These are phyloP conservation scores for Krasilnikovozyma curviuscula DNA, from an alignment of 768 basidiomycete genomes.

Conservation along the genomic window DNA sequence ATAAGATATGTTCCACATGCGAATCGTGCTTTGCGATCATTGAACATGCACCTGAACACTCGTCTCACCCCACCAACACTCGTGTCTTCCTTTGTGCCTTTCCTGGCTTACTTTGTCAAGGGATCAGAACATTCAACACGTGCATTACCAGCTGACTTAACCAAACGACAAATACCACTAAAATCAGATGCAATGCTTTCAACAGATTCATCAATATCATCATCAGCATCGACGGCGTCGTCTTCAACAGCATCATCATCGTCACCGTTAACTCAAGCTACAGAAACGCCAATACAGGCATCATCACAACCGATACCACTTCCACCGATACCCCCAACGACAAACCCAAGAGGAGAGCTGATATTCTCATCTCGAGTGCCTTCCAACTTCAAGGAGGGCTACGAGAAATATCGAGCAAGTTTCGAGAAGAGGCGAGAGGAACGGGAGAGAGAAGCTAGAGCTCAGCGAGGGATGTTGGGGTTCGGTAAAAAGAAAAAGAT, in stretches of 20 bases:
- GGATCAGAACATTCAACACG: no score
- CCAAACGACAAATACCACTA: neutral
- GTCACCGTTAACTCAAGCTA: no score
- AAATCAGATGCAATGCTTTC: neutral
- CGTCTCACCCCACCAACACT: constrained; percentile 45
- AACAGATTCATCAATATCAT: no score
- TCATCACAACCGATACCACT: constrained; percentile 29
- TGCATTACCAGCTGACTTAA: neutral
- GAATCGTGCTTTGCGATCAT: constrained; percentile 69
- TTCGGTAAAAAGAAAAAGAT: constrained; percentile 1
- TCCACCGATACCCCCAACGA: constrained; percentile 67
- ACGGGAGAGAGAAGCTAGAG: constrained; percentile 30
- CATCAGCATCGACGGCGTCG: no score
- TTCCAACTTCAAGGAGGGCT: constrained; percentile 61
- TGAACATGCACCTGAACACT: constrained; percentile 96
- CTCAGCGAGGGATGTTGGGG: constrained; percentile 6
- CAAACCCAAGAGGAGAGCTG: constrained; percentile 83
- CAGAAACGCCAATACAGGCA: neutral
- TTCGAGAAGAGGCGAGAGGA: constrained; percentile 66
- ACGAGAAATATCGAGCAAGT: constrained; percentile 71
- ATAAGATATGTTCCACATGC: constrained; percentile 87
- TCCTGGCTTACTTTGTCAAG: constrained; percentile 10
- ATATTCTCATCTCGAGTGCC: constrained; percentile 86
- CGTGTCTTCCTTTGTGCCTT: constrained; percentile 7
- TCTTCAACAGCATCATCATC: no score